Percentiles rank a stretch among this genome's conserved stretches.
Conservation (phyloP, 2,329 filamentous ascomycete genomes). For the Fusarium tuaranense region DNA sequence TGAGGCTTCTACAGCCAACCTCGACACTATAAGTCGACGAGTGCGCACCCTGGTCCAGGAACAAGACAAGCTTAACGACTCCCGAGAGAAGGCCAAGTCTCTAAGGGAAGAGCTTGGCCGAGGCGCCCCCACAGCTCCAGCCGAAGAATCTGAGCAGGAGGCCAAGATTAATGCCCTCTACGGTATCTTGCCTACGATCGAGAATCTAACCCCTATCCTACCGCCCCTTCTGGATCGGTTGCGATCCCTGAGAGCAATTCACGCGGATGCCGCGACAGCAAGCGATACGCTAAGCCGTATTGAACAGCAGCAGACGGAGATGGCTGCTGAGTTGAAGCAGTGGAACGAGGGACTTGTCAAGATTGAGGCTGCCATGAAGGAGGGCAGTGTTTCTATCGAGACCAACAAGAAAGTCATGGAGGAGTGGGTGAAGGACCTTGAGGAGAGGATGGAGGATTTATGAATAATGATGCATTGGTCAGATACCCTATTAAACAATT, state of each 20-base stretch:
- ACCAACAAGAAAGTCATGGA: constrained; percentile 88
- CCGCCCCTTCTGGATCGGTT: constrained; percentile 88
- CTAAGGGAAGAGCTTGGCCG: constrained; percentile 70
- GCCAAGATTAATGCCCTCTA: constrained; percentile 94
- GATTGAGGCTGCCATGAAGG: constrained; percentile 79
- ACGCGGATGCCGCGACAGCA: constrained; percentile 87
- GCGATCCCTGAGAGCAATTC: constrained; percentile 84
- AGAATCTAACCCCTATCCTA: constrained; percentile 84
- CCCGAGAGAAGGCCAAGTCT: constrained; percentile 70
- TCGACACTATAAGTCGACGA: constrained; percentile 78
- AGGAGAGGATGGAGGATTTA: constrained; percentile 77
- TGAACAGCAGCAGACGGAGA: constrained; percentile 83
- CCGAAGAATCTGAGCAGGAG: constrained; percentile 75
- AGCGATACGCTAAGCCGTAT: constrained; percentile 81
- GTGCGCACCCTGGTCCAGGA: constrained; percentile 79
- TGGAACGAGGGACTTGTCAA: constrained; percentile 87
- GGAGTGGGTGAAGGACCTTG: constrained; percentile 88
- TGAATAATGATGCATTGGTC: constrained; percentile 47
- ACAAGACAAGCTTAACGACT: constrained; percentile 77
- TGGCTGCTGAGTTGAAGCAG: constrained; percentile 84
- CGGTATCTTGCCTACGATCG: constrained; percentile 87
- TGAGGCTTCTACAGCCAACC: constrained; percentile 76
- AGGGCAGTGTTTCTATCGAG: constrained; percentile 77
- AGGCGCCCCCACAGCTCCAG: constrained; percentile 55
- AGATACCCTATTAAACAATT: constrained; percentile 48